Conservation (phyloP, 2,329 filamentous ascomycete species). For the Hymenoscyphus scutula region DNA sequence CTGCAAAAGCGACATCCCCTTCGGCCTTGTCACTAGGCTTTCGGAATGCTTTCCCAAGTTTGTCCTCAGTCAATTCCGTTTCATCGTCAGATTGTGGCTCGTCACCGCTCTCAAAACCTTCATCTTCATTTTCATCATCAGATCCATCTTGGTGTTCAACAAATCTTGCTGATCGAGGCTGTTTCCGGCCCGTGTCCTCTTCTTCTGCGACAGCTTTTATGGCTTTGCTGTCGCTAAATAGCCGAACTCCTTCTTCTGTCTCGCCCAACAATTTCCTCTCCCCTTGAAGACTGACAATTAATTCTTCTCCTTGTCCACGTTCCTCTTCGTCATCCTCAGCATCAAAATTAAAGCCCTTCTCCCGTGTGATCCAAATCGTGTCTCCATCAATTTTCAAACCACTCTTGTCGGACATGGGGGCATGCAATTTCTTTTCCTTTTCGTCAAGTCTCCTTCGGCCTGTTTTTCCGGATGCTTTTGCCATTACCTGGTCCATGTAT, state of each 20-base stretch:
- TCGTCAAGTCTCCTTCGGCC: conserved; percentile 81
- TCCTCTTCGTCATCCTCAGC: conserved; percentile 63
- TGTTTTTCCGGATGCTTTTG: conserved; percentile 80
- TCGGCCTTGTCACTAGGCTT: conserved; percentile 53
- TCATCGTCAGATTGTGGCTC: conserved; percentile 49
- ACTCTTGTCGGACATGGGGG: conserved; percentile 96
- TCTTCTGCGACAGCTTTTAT: conserved; percentile 59
- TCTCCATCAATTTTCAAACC: conserved; percentile 96
- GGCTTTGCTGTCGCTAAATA: conserved; percentile 77
- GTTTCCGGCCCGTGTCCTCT: conserved; percentile 61
- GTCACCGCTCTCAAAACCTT: conserved; percentile 37
- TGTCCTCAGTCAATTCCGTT: conserved; percentile 56
- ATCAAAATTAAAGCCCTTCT: conserved; percentile 74
- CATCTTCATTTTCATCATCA: conserved; percentile 55
- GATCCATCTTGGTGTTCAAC: conserved; percentile 58
- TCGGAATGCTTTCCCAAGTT: conserved; percentile 60
- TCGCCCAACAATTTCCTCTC: conserved; percentile 80
- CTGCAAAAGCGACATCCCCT: conserved; percentile 84
- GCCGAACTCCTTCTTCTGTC: conserved; percentile 75
- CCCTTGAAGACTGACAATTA: conserved; percentile 85
- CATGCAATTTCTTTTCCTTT: conserved; percentile 94
- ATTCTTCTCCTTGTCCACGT: conserved; percentile 88
- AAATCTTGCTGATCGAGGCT: conserved; percentile 55
- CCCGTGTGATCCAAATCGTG: conserved; percentile 81
- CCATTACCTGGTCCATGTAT: conserved; percentile 80